Base-by-base conservation (phyloP, 2,329 filamentous ascomycete species). In the Colletotrichum tanaceti region DNA sequence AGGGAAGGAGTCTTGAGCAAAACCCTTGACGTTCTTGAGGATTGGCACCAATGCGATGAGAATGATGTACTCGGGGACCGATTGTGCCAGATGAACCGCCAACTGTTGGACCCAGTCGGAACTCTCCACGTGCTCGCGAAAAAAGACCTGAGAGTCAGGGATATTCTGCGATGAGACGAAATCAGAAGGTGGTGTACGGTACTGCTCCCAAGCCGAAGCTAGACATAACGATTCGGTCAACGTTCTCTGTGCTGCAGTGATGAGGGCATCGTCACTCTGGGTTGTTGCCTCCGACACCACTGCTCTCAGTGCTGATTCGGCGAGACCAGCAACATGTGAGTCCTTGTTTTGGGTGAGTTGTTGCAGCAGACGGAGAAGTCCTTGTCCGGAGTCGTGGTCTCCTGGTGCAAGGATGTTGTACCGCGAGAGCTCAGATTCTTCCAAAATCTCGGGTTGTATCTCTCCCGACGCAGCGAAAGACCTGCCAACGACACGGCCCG, bases 401-500 rank as follows among this genome's bases (percentile, higher is more conserved):
- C 80, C 84, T 72, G 75, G 83, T 55, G 79, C 84, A 62, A 80
- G 79, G 73, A 78, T 84, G 71, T 78, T 80, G 73, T 83, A 89
- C 72, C 83, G 79, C 16, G 81, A 78, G 6, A 91, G 77, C 18
- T 81, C 81, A 1, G 88, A 89, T 75, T 92, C 90, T 32, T 84
- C 82, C 1, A 91, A 77, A 53, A 92, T 82, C 57, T 87, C 87
- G 43, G 82, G 77, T 18, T 89, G 87, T 6, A 93, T 85, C 63
- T 88, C 84, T 1, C 94, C 94, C 35, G 89, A 92, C 18, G 92
- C 87, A 46, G 91, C 90, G 79, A 94, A 98, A 0, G 93, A 90
- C 75, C 93, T 88, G 9, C 97, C 96, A 52, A 98, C 84, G 2
- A 94, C 91, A 71, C 91, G 87, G 3, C 93, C 94, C 52, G 93